Base-by-base conservation (phyloP, 768 basidiomycete genomes). In the Rhizopogon vulgaris region DNA sequence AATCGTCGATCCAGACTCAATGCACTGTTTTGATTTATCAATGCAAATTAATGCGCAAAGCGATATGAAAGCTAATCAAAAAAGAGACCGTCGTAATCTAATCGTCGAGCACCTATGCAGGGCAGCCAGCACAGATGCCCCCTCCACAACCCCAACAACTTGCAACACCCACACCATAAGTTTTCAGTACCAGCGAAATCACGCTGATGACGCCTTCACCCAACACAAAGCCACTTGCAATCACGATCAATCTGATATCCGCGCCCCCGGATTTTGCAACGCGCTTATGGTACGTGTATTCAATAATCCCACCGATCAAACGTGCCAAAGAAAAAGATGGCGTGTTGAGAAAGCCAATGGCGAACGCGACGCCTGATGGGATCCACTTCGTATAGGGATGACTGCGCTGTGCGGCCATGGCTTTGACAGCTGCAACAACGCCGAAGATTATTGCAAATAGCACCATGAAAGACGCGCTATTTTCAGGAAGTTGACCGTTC, bases 141-240 rank as follows among this genome's bases (percentile, higher is more conserved):
- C 83, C 83, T 3, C 76, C 71, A 67, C 95, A 98, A 11, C 94
- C 95, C 79, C 81, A 86, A 65, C 95, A 98, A 62, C 90, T 94
- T 15, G 73, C 70, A 7, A 83, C 82, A 6, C 84, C 86, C 4
- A 91, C 71, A 3, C 91, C 93, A 32, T 78, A 76, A 30, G 84
- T 90, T 55, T 83, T 82, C 54, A 96, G 67, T 6, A 84, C 59
- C 43, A 98, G 73, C 12, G 87, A 81, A 27, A 94, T 68, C 41
- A 98, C 78, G 63, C 93, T 94, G 38, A 90, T 74, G 32, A 96
- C 84, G 2, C 95, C 95, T 65, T 98, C 95, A 17, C 95, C 95
- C 15, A 98, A 73, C 24, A 98, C 94, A 65, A 98, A 96, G 3
- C 95, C 95, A 66, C 89, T 92, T 6, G 94, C 95, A 38, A 95